Conservation (phyloP, 2,329 filamentous ascomycete genomes). For the Fusarium guadeloupense region DNA sequence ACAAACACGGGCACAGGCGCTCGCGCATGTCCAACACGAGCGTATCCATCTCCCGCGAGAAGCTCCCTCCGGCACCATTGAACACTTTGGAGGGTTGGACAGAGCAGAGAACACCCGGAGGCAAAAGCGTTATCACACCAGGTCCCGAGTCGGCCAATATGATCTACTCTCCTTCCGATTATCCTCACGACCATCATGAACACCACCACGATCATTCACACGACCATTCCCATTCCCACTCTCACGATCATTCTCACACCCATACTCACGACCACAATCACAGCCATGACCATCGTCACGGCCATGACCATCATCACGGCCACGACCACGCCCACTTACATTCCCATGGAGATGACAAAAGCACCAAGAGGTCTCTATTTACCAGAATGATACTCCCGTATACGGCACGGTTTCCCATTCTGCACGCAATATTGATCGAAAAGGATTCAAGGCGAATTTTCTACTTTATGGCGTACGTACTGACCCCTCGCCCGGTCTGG, state of each 20-base stretch:
- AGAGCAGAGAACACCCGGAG: constrained; percentile 52
- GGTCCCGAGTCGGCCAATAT: constrained; percentile 42
- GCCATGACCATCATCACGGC: constrained; percentile 29
- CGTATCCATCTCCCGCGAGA: constrained; percentile 43
- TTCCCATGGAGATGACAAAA: constrained; percentile 51
- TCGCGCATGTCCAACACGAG: constrained; percentile 47
- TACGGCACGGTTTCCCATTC: constrained; percentile 76
- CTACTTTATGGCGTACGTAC: constrained; percentile 88
- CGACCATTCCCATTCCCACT: constrained; percentile 42
- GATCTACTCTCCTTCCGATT: constrained; percentile 45
- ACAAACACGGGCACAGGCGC: constrained; percentile 44
- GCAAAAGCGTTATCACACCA: constrained; percentile 52
- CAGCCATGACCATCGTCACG: constrained; percentile 22
- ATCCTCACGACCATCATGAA: constrained; percentile 43
- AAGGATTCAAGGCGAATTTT: constrained; percentile 95
- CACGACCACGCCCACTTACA: constrained; percentile 45
- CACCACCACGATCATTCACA: constrained; percentile 42
- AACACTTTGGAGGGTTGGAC: constrained; percentile 53
- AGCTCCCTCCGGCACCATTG: constrained; percentile 46
- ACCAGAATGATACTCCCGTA: constrained; percentile 77
- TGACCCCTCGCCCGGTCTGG: background rate
- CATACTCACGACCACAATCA: constrained; percentile 30
- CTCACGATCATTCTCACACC: constrained; percentile 34
- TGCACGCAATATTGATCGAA: constrained; percentile 87
- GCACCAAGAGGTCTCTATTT: constrained; percentile 69